These are phyloP conservation scores for Penicillium digitatum DNA, from an alignment of 2,329 filamentous ascomycete genomes.

Conservation along the genomic window DNA sequence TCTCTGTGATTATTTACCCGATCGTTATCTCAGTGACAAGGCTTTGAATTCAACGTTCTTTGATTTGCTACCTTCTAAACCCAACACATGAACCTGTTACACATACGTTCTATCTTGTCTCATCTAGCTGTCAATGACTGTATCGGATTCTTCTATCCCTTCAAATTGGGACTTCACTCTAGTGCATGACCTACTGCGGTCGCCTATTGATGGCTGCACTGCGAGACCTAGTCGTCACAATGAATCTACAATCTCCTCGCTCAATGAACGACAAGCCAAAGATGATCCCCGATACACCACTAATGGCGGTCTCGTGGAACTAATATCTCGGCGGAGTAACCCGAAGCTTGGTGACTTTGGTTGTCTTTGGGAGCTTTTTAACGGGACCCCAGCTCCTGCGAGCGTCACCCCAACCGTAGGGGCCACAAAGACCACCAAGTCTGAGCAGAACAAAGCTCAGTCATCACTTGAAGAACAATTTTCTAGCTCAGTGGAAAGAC, in stretches of 20 bases:
- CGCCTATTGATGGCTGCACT: slow-evolving; percentile 24
- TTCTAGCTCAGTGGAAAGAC: slow-evolving; percentile 22
- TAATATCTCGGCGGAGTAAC: slow-evolving; percentile 6
- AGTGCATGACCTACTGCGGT: slow-evolving; percentile 44
- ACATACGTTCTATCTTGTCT: background rate
- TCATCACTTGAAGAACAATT: background rate
- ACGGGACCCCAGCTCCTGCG: slow-evolving; percentile 17
- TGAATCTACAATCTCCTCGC: slow-evolving; percentile 8
- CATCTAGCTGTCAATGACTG: slow-evolving; percentile 29
- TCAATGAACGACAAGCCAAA: slow-evolving; percentile 7
- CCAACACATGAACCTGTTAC: background rate
- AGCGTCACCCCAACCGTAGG: background rate
- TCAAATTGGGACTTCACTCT: slow-evolving; percentile 46
- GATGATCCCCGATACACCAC: background rate
- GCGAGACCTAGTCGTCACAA: slow-evolving; percentile 10
- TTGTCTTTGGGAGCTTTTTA: slow-evolving; percentile 41
- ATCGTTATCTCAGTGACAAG: background rate
- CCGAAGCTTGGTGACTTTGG: slow-evolving; percentile 44
- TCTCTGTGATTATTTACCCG: background rate
- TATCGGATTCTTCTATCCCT: slow-evolving; percentile 19
- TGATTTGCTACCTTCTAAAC: background rate
- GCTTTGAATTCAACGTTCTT: background rate
- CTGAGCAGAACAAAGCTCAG: background rate
- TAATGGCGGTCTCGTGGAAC: background rate
- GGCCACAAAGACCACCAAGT: background rate